Percentiles rank a stretch among this genome's conserved stretches.
Evolutionary conservation across 192 early-diverging fungal genomes (phyloP).

Genomic region (Spinellus fusiger): DNA sequence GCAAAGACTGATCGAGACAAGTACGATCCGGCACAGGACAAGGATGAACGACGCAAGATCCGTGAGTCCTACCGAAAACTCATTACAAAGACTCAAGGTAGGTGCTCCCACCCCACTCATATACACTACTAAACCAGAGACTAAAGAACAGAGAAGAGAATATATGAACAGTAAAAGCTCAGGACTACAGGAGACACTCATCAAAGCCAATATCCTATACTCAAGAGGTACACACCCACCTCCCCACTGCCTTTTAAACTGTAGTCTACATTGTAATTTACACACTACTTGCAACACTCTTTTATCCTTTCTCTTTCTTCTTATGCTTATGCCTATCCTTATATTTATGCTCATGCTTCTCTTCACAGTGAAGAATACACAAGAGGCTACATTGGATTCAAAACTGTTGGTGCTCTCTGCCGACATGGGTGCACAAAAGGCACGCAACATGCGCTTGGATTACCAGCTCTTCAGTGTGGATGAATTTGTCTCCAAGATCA

Average conservation of each 20-base stretch:
- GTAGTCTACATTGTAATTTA: neutral
- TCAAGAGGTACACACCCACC: constrained; percentile 7
- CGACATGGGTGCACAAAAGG: constrained; percentile 70
- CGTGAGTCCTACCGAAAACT: constrained; percentile 17
- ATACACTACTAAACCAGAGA: neutral
- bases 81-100: constrained; percentile 20
- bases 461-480: constrained; percentile 69
- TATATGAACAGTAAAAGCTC: constrained; percentile 23
- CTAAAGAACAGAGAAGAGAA: neutral
- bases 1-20: constrained; percentile 7
- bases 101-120: no score
- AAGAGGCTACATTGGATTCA: constrained; percentile 90
- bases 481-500: constrained; percentile 66
- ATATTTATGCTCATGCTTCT: no score
- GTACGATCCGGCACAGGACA: constrained; percentile 26
- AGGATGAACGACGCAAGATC: constrained; percentile 22
- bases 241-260: constrained; percentile 24
- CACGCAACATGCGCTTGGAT: constrained; percentile 70
- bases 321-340: no score
- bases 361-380: constrained; percentile 62
- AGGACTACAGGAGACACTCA: constrained; percentile 18
- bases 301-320: neutral
- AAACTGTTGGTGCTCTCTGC: constrained; percentile 68
- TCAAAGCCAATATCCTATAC: constrained; percentile 27
- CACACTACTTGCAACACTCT: neutral